Evolutionary conservation across 208 protist genomes (phyloP).

Genomic region (Zelonia costaricensis): DNA sequence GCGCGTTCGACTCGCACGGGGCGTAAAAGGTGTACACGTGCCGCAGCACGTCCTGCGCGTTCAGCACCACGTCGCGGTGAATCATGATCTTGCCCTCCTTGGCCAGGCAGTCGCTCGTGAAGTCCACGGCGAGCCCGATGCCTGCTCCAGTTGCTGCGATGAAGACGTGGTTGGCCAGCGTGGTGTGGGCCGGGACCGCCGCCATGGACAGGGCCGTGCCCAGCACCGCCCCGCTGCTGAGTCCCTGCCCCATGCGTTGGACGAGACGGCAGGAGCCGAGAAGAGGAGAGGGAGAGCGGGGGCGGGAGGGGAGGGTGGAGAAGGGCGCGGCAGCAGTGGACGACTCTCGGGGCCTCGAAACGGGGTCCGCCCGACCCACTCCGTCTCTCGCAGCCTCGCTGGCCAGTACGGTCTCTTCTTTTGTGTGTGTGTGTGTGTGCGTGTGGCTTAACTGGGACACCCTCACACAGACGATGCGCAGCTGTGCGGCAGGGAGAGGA

Average conservation of each 20-base stretch:
- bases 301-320: too few relatives aligned
- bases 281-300: too few relatives aligned
- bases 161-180: constrained; percentile 58
- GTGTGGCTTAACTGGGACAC: too few relatives aligned
- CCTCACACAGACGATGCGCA: too few relatives aligned
- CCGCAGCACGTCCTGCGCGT: constrained; percentile 74
- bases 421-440: too few relatives aligned
- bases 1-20: constrained; percentile 64
- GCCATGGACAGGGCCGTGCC: constrained; percentile 66
- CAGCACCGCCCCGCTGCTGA: constrained; percentile 64
- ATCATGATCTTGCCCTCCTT: constrained; percentile 84
- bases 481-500: too few relatives aligned
- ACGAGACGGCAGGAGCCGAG: neutral
- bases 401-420: too few relatives aligned
- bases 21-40: constrained; percentile 92
- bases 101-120: constrained; percentile 80
- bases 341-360: too few relatives aligned
- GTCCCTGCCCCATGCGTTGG: constrained; percentile 76
- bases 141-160: constrained; percentile 57
- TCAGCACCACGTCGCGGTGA: constrained; percentile 83
- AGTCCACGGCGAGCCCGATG: constrained; percentile 75
- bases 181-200: constrained; percentile 46
- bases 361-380: too few relatives aligned
- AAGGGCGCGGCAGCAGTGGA: too few relatives aligned
- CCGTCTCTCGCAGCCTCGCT: too few relatives aligned